Conservation (phyloP, 176 grass and related monocot genomes). For the Oryza rufipogon region DNA sequence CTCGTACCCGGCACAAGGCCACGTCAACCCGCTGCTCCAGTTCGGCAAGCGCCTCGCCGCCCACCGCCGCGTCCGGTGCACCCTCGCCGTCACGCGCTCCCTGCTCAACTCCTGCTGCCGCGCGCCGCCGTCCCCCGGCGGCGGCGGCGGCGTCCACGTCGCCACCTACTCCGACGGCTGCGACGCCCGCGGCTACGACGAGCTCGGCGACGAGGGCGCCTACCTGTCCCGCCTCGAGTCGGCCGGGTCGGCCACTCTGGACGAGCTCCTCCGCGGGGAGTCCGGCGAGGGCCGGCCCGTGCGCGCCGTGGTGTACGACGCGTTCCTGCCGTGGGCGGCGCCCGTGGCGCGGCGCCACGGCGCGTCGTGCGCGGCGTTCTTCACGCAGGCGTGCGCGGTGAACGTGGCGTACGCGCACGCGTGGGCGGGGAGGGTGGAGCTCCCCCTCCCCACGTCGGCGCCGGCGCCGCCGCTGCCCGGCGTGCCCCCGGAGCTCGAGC, state of each 20-base stretch:
- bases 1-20: slow-evolving; percentile 85
- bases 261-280: slow-evolving; percentile 56
- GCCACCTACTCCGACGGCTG: slow-evolving; percentile 49
- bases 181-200: slow-evolving; percentile 33
- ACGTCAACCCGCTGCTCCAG: slow-evolving; percentile 79
- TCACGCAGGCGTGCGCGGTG: slow-evolving; percentile 69
- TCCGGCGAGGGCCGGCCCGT: slow-evolving; percentile 39
- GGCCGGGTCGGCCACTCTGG: slow-evolving; percentile 39
- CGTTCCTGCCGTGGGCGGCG: slow-evolving; percentile 65
- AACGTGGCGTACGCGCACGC: slow-evolving; percentile 59
- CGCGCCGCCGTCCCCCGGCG: not conserved
- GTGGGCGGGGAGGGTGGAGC: slow-evolving; percentile 17
- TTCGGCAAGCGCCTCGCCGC: slow-evolving; percentile 60
- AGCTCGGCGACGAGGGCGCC: not conserved
- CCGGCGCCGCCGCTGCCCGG: slow-evolving; percentile 31
- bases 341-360: slow-evolving; percentile 42
- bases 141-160: slow-evolving; percentile 23
- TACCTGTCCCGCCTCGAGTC: slow-evolving; percentile 34
- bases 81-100: slow-evolving; percentile 53
- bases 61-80: slow-evolving; percentile 46
- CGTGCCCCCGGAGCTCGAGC: slow-evolving; percentile 7
- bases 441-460: not conserved
- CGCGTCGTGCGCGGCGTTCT: slow-evolving; percentile 47
- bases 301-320: slow-evolving; percentile 54
- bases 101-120: slow-evolving; percentile 8